Evolutionary conservation across 192 early-diverging fungal species (phyloP), one percentile per base, ranked within the genome.

Genomic region (Coemansia javaensis): DNA sequence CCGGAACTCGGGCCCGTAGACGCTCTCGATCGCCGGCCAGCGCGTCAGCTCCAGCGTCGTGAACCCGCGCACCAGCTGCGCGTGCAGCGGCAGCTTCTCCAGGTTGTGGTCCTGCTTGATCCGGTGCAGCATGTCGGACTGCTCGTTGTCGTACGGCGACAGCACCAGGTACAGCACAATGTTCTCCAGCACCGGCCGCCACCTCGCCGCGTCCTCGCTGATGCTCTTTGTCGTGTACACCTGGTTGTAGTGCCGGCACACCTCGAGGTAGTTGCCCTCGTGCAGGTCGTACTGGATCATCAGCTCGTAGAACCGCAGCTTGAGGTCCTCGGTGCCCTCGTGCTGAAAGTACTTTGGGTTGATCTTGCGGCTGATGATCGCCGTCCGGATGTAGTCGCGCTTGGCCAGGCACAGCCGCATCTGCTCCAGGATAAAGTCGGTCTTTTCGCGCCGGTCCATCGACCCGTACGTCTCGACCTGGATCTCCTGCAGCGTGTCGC

Each of bases 381-480:
- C 90, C 54, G 87, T 86, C 24, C 93, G 76, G 4, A 85, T 77
- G 59, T 89, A 97, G 72, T 99, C 97, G 34, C 82, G 81, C 80
- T 94, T 97, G 27, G 88, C 86, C 33, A 99, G 66, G 51, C 87
- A 87, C 27, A 99, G 79, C 27, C 97, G 85, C 89, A 99, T 94
- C 69, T 99, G 97, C 71, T 97, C 94, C 28, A 99, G 66, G 59
- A 99, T 95, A 66, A 99, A 99, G 53, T 97, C 93, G 1, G 93
- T 95, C 80, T 99, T 99, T 70, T 99, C 97, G 38, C 93, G 85
- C 62, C 87, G 87, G 48, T 97, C 93, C 94, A 99, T 97, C 15
- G 92, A 94, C 21, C 97, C 97, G 69, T 91, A 97, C 5, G 97
- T 99, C 75, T 99, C 97, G 10, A 97, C 91, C 73, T 97, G 94